Base-by-base conservation (phyloP, 2,329 filamentous ascomycete species). In the Macroventuria anomochaeta region DNA sequence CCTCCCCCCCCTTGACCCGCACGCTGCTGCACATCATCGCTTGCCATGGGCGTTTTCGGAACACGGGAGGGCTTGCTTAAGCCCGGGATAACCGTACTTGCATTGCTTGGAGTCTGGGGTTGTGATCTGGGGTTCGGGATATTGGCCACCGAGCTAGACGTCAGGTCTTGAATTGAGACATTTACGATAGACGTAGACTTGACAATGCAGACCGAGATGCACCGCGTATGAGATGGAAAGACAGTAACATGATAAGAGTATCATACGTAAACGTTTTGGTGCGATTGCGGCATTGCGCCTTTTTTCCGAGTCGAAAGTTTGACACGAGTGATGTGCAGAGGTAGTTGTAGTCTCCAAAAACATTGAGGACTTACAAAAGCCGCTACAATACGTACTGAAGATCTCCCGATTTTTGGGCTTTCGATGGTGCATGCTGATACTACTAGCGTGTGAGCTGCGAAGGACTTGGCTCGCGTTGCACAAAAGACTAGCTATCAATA, bases 21-120 rank as follows among this genome's bases (percentile, higher is more conserved):
- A 5, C 23, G 23, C 23, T 25, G 23, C 23, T 31, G 39, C 47
- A 33, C 32, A 39, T 40, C 36, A 33, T 37, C 23, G 7, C n/a
- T 13, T 18, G 5, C 7, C 3, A 36, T 36, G 37, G 36, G 31
- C 38, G 26, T 43, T 47, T 32, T 42, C 31, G 49, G 49, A 7
- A 31, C 29, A 17, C 20, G 7, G 20, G 13, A 46, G 12, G 32
- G 12, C 31, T 33, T 23, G 7, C 28, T 55, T 47, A 37, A 42
- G 47, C 53, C 53, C 53, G 53, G 41, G 28, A 39, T 55, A 61
- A 12, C 42, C 41, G 50, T 54, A 20, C 7, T 17, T 33, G 23
- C 46, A 34, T 55, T 40, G 43, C 25, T 20, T 44, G 41, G 51
- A 46, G 52, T 60, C 37, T 49, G 56, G 54, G 46, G 42, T 51